Base-by-base conservation (phyloP, 208 protist genomes). In the Trypanosoma caninum region DNA sequence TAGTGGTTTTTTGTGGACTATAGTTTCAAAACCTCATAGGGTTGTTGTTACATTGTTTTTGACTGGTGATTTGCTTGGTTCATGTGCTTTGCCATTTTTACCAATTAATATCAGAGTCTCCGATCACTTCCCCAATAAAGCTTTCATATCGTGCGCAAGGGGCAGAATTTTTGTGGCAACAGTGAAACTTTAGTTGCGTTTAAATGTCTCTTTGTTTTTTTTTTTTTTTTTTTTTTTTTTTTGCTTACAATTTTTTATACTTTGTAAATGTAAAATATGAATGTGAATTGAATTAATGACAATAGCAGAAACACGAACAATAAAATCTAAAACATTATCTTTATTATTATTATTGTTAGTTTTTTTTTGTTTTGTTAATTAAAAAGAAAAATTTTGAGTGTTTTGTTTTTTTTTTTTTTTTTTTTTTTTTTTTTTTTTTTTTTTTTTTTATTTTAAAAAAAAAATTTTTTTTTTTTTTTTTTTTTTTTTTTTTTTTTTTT, bases 1-100 rank as follows among this genome's bases (percentile, higher is more conserved):
- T n/a, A 69, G 57, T 5, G 68, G 63, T 37, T 27, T 56, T 30
- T 45, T 78, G n/a, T 92, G 85, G 85, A 77, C 66, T 23, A 69
- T 87, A 27, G 75, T 72, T 16, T 27, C 62, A 34, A 70, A 69
- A 25, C 74, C 76, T 9, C 55, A 60, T 37, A 67, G 55, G 13
- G 33, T 90, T 4, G 31, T 83, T 22, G 80, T 80, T n/a, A 13
- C 76, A 22, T 57, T 65, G 1, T 61, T 76, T 10, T 47, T 69
- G 4, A 67, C 74, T 10, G 80, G 78, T 16, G 11, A 59, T 6
- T 30, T 86, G 1, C 13, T 86, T 20, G 76, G 67, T 18, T 74
- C 71, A 6, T 55, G 61, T 14, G 16, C 31, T n/a, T 70, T 82
- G 30, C 53, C 72, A 0, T 54, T 63, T 7, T 30, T 46, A 25